Percentiles rank a stretch among this genome's conserved stretches.
These are phyloP conservation scores for Colletotrichum noveboracense DNA, from an alignment of 2,329 filamentous ascomycete species.

Conservation along the genomic window DNA sequence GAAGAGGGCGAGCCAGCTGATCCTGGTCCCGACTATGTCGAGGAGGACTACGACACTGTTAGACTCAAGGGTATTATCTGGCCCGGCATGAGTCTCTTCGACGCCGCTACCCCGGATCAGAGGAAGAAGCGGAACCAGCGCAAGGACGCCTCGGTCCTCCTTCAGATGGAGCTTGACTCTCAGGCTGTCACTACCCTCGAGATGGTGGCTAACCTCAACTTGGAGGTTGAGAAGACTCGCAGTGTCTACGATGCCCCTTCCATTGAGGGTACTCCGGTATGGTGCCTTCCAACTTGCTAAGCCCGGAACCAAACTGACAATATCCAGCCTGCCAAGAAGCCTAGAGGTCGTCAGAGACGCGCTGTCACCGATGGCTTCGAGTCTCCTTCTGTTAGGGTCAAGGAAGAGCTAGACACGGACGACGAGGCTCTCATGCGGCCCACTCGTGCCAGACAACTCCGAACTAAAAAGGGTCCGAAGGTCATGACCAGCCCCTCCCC, in stretches of 20 bases:
- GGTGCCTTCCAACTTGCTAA: slow-evolving; percentile 23
- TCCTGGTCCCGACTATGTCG: background rate
- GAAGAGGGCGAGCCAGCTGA: background rate
- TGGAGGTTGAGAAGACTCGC: slow-evolving; percentile 55
- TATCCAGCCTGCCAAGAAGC: background rate
- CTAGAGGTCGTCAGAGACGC: slow-evolving; percentile 5
- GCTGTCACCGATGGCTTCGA: background rate
- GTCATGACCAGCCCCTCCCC: background rate
- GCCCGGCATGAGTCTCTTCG: slow-evolving; percentile 83
- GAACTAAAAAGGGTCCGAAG: background rate
- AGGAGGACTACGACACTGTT: background rate
- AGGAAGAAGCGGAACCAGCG: slow-evolving; percentile 79
- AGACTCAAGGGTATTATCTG: slow-evolving; percentile 73
- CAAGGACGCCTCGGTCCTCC: slow-evolving; percentile 74
- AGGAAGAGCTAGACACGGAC: background rate
- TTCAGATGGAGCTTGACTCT: slow-evolving; percentile 69
- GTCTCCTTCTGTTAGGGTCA: background rate
- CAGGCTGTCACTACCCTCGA: slow-evolving; percentile 68
- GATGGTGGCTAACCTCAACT: slow-evolving; percentile 62
- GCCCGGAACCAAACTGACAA: background rate
- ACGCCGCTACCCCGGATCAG: slow-evolving; percentile 76
- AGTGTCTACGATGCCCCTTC: slow-evolving; percentile 68
- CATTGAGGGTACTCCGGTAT: slow-evolving; percentile 54
- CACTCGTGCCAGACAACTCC: background rate
- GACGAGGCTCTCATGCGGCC: background rate